Evolutionary conservation across 768 basidiomycete genomes (phyloP).

Genomic region (Mycena amicta): DNA sequence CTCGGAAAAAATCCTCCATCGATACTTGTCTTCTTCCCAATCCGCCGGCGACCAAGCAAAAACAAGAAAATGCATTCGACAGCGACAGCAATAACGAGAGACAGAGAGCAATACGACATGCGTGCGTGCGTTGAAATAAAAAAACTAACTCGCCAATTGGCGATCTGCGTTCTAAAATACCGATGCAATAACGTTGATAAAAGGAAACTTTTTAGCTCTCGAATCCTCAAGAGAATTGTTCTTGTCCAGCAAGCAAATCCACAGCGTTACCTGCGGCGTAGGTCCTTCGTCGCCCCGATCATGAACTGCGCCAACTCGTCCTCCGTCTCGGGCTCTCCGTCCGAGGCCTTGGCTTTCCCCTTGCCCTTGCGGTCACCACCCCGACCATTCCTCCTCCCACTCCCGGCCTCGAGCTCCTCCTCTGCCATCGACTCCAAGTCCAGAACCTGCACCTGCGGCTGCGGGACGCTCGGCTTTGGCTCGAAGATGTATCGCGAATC

Average conservation of each 20-base stretch:
- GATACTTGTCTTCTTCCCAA: neutral
- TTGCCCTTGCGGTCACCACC: slow-evolving; percentile 18
- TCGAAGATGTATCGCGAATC: slow-evolving; percentile 40
- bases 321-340: neutral
- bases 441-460: slow-evolving; percentile 31
- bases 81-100: too few species aligned
- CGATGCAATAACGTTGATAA: too few species aligned
- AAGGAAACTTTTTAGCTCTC: too few species aligned
- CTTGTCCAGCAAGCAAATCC: too few species aligned
- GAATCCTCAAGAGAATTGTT: too few species aligned
- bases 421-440: slow-evolving; percentile 15
- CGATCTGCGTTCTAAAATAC: too few species aligned
- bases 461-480: slow-evolving; percentile 40
- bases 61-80: too few species aligned
- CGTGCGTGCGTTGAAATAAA: neutral
- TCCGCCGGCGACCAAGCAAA: neutral
- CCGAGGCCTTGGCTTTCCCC: slow-evolving; percentile 10
- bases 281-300: slow-evolving; percentile 16
- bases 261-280: slow-evolving; percentile 4
- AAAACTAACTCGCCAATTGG: neutral
- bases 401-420: neutral
- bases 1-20: neutral
- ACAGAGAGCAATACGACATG: neutral
- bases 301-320: slow-evolving; percentile 13
- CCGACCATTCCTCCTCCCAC: neutral